Base-by-base conservation (phyloP, 768 basidiomycete genomes). In the Leucocoprinus leucothites region DNA sequence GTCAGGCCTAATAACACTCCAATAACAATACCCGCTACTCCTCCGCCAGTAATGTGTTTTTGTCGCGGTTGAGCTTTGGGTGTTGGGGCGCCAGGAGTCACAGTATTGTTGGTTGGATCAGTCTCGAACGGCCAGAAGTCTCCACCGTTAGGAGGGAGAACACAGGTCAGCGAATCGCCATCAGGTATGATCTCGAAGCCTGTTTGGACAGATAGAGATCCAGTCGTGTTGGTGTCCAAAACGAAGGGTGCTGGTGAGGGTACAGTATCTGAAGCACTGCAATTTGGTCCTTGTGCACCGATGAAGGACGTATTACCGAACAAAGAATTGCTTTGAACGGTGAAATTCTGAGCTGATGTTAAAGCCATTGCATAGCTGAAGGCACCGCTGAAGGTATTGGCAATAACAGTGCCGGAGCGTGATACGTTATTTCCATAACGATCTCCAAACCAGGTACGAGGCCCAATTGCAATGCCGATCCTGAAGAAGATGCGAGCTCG, bases 391-490 rank as follows among this genome's bases (percentile, higher is more conserved):
- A 88, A 63, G 26, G 66, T 67, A 67, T 91, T 91, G 64, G 80
- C 70, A 16, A 69, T 61, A 19, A 89, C 82, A 4, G 73, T 71
- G 5, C 79, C 88, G 35, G 65, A 71, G 65, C 74, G 79, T 61
- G 80, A 75, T 57, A 85, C 83, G 53, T 78, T 80, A 55, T 62
- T 61, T 21, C 75, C 74, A 59, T 74, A 87, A 49, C 67, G 63
- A 59, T 78, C 69, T 2, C 83, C 85, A 56, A 89, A 90, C 89
- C 89, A 91, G 14, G 82, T 83, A 9, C 80, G 80, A 8, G 90
- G 87, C 8, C 90, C 89, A 14, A 91, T 78, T 25, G 88, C 89
- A 46, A 91, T 85, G n/a, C 85, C 89, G 62, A 91, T 84, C 66
- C 89, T 90, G 58, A 45, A 8, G 16, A 13, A 58, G 19, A 16